Percentiles rank a stretch among this genome's conserved stretches.
These are phyloP conservation scores for Umbilicus rupestris DNA, from an alignment of 164 flowering plant species.

Conservation along the genomic window DNA sequence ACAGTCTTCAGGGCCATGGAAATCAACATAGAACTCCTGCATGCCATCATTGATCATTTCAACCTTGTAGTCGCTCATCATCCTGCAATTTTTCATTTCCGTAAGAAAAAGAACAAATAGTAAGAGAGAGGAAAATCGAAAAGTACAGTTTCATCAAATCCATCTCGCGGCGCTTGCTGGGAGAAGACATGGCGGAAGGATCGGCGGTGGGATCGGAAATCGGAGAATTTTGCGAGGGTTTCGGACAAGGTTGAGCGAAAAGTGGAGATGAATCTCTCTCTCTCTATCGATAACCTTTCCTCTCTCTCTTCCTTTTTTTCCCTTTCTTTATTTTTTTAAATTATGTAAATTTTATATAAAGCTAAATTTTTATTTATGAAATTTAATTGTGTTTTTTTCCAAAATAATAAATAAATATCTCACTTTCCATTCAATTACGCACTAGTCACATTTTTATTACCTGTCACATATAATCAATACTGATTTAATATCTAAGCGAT, in stretches of 20 bases:
- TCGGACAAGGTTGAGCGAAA: neutral
- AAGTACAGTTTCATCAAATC: constrained; percentile 73
- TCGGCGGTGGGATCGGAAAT: neutral
- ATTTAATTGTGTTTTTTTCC: too few species aligned
- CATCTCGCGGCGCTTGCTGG: constrained; percentile 77
- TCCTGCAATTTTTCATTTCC: constrained; percentile 26
- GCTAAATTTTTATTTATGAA: too few species aligned
- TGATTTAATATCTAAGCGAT: too few species aligned
- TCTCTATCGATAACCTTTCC: neutral
- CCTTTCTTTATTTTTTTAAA: neutral
- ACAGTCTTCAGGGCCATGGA: constrained; percentile 90
- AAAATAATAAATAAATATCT: too few species aligned
- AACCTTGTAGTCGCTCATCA: constrained; percentile 82
- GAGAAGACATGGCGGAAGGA: constrained; percentile 48
- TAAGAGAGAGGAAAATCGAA: neutral
- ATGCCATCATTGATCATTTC: constrained; percentile 95
- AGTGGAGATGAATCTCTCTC: neutral
- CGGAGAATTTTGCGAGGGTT: neutral
- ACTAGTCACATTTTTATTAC: too few species aligned
- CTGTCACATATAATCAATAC: too few species aligned
- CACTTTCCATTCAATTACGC: too few species aligned
- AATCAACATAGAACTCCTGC: constrained; percentile 87
- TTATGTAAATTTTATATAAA: too few species aligned
- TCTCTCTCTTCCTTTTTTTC: neutral
- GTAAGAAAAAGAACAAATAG: neutral